phyloP scores from a whole-genome alignment of 164 flowering plant species.

The Protea cynaroides region DNA sequence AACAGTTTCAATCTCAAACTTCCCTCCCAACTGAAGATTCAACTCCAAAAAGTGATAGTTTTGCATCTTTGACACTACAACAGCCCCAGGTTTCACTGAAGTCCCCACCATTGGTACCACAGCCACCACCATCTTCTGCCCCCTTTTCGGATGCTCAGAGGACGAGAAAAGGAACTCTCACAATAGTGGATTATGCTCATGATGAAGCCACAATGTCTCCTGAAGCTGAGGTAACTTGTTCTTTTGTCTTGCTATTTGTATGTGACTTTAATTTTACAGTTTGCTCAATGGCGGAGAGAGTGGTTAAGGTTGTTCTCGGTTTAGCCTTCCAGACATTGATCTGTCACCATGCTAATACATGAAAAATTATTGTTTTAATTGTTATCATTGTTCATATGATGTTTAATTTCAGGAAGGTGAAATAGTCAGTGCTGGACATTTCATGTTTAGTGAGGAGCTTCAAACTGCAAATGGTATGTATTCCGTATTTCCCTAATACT shows the following conservation, averaged over 20 bases:
- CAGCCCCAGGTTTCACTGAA: not conserved
- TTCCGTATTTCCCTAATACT: too few species aligned
- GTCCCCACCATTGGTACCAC: not conserved
- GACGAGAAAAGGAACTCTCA: constrained; percentile 24
- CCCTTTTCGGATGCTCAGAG: constrained; percentile 10
- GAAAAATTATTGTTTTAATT: too few species aligned
- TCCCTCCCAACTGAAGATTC: constrained; percentile 8
- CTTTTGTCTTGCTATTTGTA: not conserved
- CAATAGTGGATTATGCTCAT: constrained; percentile 79
- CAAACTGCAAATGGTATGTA: constrained; percentile 36
- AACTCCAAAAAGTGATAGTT: constrained; percentile 7
- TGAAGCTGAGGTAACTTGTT: constrained; percentile 61
- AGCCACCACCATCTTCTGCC: constrained; percentile 9
- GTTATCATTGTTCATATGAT: not conserved
- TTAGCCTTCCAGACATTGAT: not conserved
- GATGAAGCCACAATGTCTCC: constrained; percentile 88
- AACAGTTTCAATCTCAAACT: constrained; percentile 8
- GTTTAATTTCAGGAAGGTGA: constrained; percentile 55
- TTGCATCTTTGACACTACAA: constrained; percentile 15
- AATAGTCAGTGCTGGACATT: constrained; percentile 24
- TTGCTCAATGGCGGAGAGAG: not conserved
- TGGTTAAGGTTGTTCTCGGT: not conserved
- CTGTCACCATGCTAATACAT: not conserved
- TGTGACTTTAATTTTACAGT: not conserved
- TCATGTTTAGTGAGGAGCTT: constrained; percentile 30